Percentiles rank a stretch among this genome's conserved stretches.
Conservation (phyloP, 2,329 filamentous ascomycete species). For the Botrytis hyacinthi region DNA sequence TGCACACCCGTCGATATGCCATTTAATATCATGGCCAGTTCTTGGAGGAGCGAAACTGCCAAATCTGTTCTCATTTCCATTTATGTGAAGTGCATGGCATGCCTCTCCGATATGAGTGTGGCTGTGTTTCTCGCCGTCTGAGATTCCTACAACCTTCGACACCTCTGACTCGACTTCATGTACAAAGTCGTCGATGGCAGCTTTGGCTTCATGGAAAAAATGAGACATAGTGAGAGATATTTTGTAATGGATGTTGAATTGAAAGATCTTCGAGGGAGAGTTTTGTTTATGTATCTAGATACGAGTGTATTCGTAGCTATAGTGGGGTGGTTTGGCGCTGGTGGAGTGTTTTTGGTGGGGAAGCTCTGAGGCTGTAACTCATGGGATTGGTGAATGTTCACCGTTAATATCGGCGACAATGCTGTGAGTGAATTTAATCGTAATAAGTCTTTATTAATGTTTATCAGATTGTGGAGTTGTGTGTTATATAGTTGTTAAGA, state of each 20-base stretch:
- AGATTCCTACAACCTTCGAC: slow-evolving; percentile 37
- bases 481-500: background rate
- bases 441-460: background rate
- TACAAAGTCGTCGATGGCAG: slow-evolving; percentile 26
- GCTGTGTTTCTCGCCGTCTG: slow-evolving; percentile 42
- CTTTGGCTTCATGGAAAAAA: slow-evolving; percentile 27
- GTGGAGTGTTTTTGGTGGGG: slow-evolving; percentile 13
- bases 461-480: background rate
- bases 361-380: background rate
- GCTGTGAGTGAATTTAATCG: background rate
- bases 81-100: slow-evolving; percentile 44
- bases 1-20: slow-evolving; percentile 80
- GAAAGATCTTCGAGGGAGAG: background rate
- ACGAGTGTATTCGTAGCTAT: background rate
- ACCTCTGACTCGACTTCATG: slow-evolving; percentile 27
- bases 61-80: slow-evolving; percentile 53
- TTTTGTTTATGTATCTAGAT: slow-evolving; percentile 12
- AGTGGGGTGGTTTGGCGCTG: slow-evolving; percentile 6
- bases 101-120: slow-evolving; percentile 45
- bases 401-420: slow-evolving; percentile 5
- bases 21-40: slow-evolving; percentile 72
- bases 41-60: slow-evolving; percentile 72
- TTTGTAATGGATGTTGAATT: background rate
- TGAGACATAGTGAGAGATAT: slow-evolving; percentile 25
- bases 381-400: slow-evolving; percentile 6